Evolutionary conservation across 345 rosid genomes (phyloP).

Genomic region (Rhodamnia argentea): DNA sequence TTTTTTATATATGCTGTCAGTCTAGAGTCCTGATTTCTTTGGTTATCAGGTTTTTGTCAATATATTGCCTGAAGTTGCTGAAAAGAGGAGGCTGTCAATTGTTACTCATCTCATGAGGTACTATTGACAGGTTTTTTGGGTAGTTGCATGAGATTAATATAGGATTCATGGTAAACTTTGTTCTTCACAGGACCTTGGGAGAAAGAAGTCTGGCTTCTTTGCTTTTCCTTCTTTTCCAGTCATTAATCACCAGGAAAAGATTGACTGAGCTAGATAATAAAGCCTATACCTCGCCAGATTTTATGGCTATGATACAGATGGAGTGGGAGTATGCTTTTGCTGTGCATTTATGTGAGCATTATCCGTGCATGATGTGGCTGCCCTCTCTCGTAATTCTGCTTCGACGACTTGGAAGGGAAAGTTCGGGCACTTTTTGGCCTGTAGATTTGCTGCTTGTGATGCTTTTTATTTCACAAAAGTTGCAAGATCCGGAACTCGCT

Average conservation of each 20-base stretch:
- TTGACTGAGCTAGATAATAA: conserved; percentile 17
- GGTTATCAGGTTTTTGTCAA: conserved; percentile 60
- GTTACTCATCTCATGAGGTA: conserved; percentile 72
- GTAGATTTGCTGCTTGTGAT: conserved; percentile 40
- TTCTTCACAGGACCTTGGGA: conserved; percentile 60
- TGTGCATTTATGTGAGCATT: conserved; percentile 66
- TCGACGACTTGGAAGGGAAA: conserved; percentile 23
- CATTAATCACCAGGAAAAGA: conserved; percentile 47
- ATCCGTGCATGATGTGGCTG: conserved; percentile 76
- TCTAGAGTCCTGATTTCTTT: not conserved
- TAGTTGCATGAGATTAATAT: not conserved
- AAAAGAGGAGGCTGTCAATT: conserved; percentile 68
- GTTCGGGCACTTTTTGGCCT: conserved; percentile 20
- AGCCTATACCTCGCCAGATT: conserved; percentile 11
- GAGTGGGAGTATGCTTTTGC: conserved; percentile 89
- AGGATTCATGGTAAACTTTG: not conserved
- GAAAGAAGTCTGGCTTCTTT: conserved; percentile 73
- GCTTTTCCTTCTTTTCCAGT: conserved; percentile 61
- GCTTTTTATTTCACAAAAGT: conserved; percentile 49
- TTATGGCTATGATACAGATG: conserved; percentile 23
- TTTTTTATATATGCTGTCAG: not conserved
- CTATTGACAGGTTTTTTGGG: not conserved
- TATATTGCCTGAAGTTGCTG: conserved; percentile 70
- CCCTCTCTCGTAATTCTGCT: conserved; percentile 63
- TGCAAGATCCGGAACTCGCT: conserved; percentile 79